phyloP scores from a whole-genome alignment of 176 grass and related monocot species.

The Cocos nucifera region DNA sequence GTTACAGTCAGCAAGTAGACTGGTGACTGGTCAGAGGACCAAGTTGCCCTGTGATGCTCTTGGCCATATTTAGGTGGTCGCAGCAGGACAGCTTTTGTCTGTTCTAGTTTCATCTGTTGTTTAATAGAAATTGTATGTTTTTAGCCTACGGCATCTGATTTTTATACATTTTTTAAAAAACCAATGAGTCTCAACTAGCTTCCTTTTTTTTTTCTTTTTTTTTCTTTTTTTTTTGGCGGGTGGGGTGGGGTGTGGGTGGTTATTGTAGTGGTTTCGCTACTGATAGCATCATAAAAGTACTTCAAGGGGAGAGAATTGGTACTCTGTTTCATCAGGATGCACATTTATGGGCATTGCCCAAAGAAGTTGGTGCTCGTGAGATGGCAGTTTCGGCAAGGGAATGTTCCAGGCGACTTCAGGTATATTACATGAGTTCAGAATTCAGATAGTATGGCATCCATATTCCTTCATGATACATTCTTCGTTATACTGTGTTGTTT shows the following conservation, averaged over 20 bases:
- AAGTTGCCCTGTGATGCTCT: too few relatives aligned
- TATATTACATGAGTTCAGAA: slow-evolving; percentile 4
- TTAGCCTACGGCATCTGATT: too few relatives aligned
- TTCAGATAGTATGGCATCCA: not conserved
- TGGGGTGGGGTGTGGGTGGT: not conserved
- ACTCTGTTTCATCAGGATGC: slow-evolving; percentile 83
- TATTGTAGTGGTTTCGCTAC: slow-evolving; percentile 63
- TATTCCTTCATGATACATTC: not conserved
- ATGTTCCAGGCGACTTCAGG: slow-evolving; percentile 74
- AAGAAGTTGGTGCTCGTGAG: slow-evolving; percentile 41
- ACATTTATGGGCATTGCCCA: slow-evolving; percentile 42
- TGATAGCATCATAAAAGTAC: slow-evolving; percentile 75
- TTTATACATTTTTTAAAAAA: too few relatives aligned
- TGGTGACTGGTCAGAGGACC: too few relatives aligned
- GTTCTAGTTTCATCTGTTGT: too few relatives aligned
- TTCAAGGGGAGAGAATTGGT: slow-evolving; percentile 83
- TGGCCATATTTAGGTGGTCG: too few relatives aligned
- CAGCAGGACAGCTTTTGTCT: too few relatives aligned
- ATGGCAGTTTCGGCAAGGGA: slow-evolving; percentile 86
- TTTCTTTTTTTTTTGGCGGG: too few relatives aligned
- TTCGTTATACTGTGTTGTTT: not conserved
- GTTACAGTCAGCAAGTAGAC: too few relatives aligned
- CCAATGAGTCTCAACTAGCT: too few relatives aligned
- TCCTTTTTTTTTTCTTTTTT: too few relatives aligned
- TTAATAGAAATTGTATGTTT: too few relatives aligned